Conservation (phyloP, 1,284 basidiomycete species). For the Cystobasidium pallidum region DNA sequence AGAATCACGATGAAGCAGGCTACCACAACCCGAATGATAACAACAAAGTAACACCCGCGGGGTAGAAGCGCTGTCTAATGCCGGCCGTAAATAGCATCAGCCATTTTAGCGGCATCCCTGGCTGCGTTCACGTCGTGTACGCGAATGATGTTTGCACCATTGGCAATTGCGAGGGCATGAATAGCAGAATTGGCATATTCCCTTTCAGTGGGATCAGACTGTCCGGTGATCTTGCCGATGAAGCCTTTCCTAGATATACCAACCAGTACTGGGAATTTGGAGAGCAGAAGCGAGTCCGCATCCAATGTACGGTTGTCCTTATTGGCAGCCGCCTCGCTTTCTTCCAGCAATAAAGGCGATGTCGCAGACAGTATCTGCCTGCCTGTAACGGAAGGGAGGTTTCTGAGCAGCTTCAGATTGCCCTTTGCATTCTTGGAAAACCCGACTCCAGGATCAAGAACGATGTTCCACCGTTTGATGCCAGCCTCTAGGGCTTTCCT, state of each 20-base stretch:
- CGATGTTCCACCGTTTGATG: slow-evolving; percentile 83
- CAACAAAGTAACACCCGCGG: not conserved
- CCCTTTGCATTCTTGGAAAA: slow-evolving; percentile 86
- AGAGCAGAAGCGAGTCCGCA: slow-evolving; percentile 57
- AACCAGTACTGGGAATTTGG: slow-evolving; percentile 72
- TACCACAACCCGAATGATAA: too few relatives aligned
- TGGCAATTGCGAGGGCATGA: slow-evolving; percentile 74
- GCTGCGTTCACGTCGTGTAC: slow-evolving; percentile 82
- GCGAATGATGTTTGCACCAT: slow-evolving; percentile 72
- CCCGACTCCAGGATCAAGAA: slow-evolving; percentile 91
- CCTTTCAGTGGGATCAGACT: slow-evolving; percentile 66
- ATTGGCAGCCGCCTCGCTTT: slow-evolving; percentile 41
- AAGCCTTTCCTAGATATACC: slow-evolving; percentile 84
- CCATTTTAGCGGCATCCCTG: slow-evolving; percentile 64
- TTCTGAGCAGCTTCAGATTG: slow-evolving; percentile 71
- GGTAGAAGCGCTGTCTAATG: not conserved
- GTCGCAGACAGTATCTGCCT: not conserved
- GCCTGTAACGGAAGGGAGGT: slow-evolving; percentile 62
- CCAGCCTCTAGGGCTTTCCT: slow-evolving; percentile 73
- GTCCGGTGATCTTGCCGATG: slow-evolving; percentile 67
- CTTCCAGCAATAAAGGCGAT: not conserved
- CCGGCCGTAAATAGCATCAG: slow-evolving; percentile 59
- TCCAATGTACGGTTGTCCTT: slow-evolving; percentile 14
- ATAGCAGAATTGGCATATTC: slow-evolving; percentile 80
- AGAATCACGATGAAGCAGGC: not conserved